A percentile compares a stretch with the other conserved stretches of the same genome.
These are phyloP conservation scores for Lentinus brumalis DNA, from an alignment of 768 basidiomycete species.

Conservation along the genomic window DNA sequence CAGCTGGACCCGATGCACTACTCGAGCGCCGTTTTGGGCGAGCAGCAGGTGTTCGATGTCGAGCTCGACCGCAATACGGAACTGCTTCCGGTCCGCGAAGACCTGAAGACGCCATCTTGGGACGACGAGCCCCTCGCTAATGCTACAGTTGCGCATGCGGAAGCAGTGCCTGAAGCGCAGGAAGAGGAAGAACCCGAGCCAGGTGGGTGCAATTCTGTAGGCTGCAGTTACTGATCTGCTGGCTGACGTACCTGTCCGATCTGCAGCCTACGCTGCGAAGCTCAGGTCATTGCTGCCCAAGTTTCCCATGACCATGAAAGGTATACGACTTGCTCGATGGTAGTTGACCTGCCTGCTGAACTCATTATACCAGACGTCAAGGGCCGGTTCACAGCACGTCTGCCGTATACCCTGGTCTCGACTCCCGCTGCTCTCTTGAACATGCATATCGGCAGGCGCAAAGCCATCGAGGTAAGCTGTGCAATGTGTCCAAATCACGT, in stretches of 20 bases:
- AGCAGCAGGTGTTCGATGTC: slow-evolving; percentile 52
- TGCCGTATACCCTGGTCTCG: slow-evolving; percentile 43
- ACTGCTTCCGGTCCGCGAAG: slow-evolving; percentile 35
- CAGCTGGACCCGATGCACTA: slow-evolving; percentile 47
- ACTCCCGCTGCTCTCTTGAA: slow-evolving; percentile 36
- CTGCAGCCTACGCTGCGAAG: slow-evolving; percentile 35
- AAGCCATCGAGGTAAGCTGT: slow-evolving; percentile 48
- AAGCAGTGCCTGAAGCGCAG: not conserved
- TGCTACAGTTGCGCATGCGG: not conserved
- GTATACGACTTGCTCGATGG: slow-evolving; percentile 22
- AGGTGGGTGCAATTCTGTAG: slow-evolving; percentile 12
- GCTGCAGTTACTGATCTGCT: not conserved
- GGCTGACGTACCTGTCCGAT: not conserved
- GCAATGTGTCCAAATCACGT: not conserved
- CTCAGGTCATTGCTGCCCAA: slow-evolving; percentile 40
- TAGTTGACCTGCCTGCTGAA: not conserved
- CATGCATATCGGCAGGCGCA: slow-evolving; percentile 45
- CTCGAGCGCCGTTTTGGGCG: slow-evolving; percentile 41
- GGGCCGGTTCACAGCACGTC: slow-evolving; percentile 27
- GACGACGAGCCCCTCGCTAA: slow-evolving; percentile 16
- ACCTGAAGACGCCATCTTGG: slow-evolving; percentile 16
- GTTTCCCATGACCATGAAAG: slow-evolving; percentile 48
- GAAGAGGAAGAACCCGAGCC: slow-evolving; percentile 11
- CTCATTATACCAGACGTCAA: slow-evolving; percentile 37
- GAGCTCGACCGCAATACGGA: slow-evolving; percentile 47